Percentiles rank a stretch among this genome's conserved stretches.
phyloP scores from a whole-genome alignment of 1,284 basidiomycete species.

The Porphyrellus sp. region DNA sequence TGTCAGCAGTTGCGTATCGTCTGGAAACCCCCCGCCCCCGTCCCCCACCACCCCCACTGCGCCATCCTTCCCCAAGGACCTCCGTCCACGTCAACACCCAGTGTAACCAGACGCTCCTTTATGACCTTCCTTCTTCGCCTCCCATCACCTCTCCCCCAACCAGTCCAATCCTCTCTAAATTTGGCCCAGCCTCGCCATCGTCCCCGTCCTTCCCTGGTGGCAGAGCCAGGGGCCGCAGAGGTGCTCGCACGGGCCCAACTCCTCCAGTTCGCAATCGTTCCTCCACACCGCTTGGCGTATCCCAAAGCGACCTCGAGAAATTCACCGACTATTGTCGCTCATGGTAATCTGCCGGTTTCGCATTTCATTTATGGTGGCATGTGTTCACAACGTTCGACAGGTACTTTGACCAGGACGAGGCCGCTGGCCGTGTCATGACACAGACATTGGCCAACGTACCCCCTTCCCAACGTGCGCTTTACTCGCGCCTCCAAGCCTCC shows the following conservation, averaged over 20 bases:
- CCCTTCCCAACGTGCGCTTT: conserved; percentile 74
- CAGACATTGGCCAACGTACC: conserved; percentile 70
- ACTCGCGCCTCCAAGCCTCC: conserved; percentile 70
- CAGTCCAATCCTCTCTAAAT: conserved; percentile 40
- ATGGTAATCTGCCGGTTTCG: conserved; percentile 46
- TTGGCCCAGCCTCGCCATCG: conserved; percentile 46
- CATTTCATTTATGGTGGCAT: background rate
- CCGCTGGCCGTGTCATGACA: conserved; percentile 71
- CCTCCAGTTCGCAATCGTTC: conserved; percentile 57
- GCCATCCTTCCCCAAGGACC: conserved; percentile 48
- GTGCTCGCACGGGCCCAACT: conserved; percentile 46
- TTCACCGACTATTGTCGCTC: conserved; percentile 70
- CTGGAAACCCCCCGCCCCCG: conserved; percentile 61
- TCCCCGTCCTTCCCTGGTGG: conserved; percentile 53
- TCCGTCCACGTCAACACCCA: conserved; percentile 41
- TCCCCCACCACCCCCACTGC: conserved; percentile 60
- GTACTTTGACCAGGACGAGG: conserved; percentile 77
- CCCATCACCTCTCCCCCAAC: conserved; percentile 49
- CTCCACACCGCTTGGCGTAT: conserved; percentile 57
- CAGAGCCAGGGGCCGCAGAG: conserved; percentile 44
- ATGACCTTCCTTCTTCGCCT: conserved; percentile 66
- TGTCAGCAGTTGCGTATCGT: conserved; percentile 60
- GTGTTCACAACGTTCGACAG: conserved; percentile 37
- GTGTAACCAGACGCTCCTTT: conserved; percentile 53
- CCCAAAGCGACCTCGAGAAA: conserved; percentile 61